Base-by-base conservation (phyloP, 208 protist genomes). In the Crithidia brevicula region DNA sequence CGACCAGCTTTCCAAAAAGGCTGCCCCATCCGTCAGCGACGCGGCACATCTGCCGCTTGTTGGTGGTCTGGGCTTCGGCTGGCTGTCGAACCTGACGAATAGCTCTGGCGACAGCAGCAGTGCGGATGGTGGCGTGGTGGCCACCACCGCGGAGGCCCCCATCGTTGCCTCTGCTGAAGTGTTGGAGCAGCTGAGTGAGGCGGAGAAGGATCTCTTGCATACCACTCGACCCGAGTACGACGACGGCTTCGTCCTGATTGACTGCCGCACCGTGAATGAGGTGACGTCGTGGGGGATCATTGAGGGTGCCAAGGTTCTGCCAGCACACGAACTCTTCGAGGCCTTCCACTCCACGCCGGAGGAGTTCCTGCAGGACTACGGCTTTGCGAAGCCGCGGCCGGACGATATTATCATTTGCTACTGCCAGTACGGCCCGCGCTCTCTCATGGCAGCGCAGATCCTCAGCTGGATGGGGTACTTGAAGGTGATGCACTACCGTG, bases 231-330 rank as follows among this genome's bases (percentile, higher is more conserved):
- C 84, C 15, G 88, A 91, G 51, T 93, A 93, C 68, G 74, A 89
- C 52, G 88, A 93, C 54, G 85, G 84, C 23, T 88, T 93, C 69
- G 72, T 93, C 20, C 58, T 93, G 16, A 67, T 93, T 3, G 88
- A 93, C 75, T 93, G 88, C 64, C 88, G 88, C 64, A 93, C 88
- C 5, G 88, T 93, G 27, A 93, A 91, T 56, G 88, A 93, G 68
- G 78, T 89, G 28, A 93, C 84, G 43, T 93, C 88, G 52, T 93
- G 88, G 85, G 88, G 88, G 36, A 91, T 93, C 51, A 91, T 93
- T 28, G 84, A 93, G 34, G 88, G 88, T 6, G 88, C 88, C 15
- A 93, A 93, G 70, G 83, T 93, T 53, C 77, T 93, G 49, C 88
- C 88, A 7, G 88, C 84, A 33, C 88, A 93, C 68, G 84, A 93